phyloP scores from a whole-genome alignment of 192 early-diverging fungal species.

The Coemansia erecta region DNA sequence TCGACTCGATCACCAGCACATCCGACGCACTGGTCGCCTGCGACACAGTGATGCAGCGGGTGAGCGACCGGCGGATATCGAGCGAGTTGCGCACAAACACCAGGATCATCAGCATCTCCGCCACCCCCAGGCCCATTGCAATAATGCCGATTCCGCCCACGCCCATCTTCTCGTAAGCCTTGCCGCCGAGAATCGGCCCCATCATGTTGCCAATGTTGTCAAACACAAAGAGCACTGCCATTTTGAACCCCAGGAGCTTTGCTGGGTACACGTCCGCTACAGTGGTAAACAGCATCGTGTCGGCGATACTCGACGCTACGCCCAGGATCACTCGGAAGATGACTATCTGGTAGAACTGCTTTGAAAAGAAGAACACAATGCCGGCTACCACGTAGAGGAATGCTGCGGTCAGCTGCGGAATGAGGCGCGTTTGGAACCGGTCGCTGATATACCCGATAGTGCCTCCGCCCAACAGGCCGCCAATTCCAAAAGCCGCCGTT shows the following conservation, averaged over 20 bases:
- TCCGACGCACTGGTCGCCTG: not conserved
- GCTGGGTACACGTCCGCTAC: conserved; percentile 52
- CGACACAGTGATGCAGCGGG: not conserved
- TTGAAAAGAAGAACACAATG: conserved; percentile 27
- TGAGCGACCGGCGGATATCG: conserved; percentile 21
- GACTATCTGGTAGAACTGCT: conserved; percentile 37
- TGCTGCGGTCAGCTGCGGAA: conserved; percentile 27
- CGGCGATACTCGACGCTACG: conserved; percentile 41
- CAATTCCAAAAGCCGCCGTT: conserved; percentile 46
- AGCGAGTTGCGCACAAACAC: conserved; percentile 49
- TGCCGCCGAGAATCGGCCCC: conserved; percentile 42
- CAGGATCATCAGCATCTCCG: conserved; percentile 26
- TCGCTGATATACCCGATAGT: conserved; percentile 46
- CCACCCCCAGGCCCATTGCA: conserved; percentile 29
- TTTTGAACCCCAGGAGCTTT: conserved; percentile 41
- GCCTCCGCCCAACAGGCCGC: conserved; percentile 32
- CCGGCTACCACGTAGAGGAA: conserved; percentile 36
- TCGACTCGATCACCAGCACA: not conserved
- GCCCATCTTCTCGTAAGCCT: conserved; percentile 44
- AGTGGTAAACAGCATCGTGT: conserved; percentile 49
- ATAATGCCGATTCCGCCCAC: conserved; percentile 42
- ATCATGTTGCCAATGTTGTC: conserved; percentile 53
- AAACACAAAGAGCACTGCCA: conserved; percentile 46
- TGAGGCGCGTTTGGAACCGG: conserved; percentile 33
- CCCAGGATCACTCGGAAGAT: conserved; percentile 41